Evolutionary conservation across 2,329 filamentous ascomycete species (phyloP).

Genomic region (Neoascochyta sp.): DNA sequence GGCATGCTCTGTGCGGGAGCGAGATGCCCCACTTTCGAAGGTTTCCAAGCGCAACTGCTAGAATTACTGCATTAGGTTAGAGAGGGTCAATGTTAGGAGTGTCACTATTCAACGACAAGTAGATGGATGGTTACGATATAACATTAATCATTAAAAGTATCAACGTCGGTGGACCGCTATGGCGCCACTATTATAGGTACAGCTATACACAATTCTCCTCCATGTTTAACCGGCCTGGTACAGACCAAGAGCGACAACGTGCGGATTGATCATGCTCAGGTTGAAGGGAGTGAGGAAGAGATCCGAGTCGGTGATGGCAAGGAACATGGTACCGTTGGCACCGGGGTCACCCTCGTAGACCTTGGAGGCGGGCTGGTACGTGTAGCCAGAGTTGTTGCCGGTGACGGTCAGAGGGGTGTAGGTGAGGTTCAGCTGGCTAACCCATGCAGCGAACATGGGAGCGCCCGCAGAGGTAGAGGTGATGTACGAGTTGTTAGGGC

Average conservation of each 20-base stretch:
- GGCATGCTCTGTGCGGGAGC: too few relatives aligned
- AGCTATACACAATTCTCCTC: neutral
- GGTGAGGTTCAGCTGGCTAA: slow-evolving; percentile 62
- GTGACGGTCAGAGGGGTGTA: slow-evolving; percentile 62
- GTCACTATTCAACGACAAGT: too few relatives aligned
- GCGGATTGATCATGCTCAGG: slow-evolving; percentile 67
- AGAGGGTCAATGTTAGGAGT: too few relatives aligned
- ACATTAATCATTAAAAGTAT: slow-evolving; percentile 1
- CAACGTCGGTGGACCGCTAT: neutral
- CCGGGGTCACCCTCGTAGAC: slow-evolving; percentile 66
- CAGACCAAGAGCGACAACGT: slow-evolving; percentile 69
- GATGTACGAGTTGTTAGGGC: slow-evolving; percentile 79
- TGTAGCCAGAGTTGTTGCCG: slow-evolving; percentile 57
- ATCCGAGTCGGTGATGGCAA: slow-evolving; percentile 69
- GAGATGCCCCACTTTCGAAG: too few relatives aligned
- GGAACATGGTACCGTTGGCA: slow-evolving; percentile 75
- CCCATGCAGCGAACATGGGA: slow-evolving; percentile 71
- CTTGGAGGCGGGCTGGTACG: slow-evolving; percentile 67
- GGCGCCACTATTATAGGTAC: neutral
- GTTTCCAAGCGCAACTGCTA: too few relatives aligned
- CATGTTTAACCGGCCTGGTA: slow-evolving; percentile 69
- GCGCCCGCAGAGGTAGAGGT: slow-evolving; percentile 56
- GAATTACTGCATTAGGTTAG: too few relatives aligned
- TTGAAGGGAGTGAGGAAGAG: slow-evolving; percentile 73
- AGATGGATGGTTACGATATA: too few relatives aligned